Base-by-base conservation (phyloP, 306 rosid species). In the Mucuna pruriens region DNA sequence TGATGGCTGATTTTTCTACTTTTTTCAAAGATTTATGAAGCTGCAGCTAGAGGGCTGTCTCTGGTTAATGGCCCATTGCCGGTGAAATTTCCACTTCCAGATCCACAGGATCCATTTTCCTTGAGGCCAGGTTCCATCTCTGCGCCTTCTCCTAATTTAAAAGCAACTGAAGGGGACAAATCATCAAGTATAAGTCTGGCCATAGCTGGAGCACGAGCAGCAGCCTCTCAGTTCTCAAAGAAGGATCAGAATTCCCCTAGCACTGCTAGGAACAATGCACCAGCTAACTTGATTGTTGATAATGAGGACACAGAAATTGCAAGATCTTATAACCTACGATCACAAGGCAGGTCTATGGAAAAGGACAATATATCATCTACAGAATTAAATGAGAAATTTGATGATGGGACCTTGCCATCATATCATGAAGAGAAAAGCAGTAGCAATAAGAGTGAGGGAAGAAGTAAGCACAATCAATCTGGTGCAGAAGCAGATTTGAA, bases 121-220 rank as follows among this genome's bases (percentile, higher is more conserved):
- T 76, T 93, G 85, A 92, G 75, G 82, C 98, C 99, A 2, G 97
- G 97, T 26, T 82, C 90, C 57, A 76, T 92, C 66, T 64, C 86
- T 74, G 76, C 52, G 6, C 73, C 74, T 54, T 77, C 58, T 38
- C 79, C 78, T 38, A 72, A 86, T 51, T 71, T 83, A 76, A 81
- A 77, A 79, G 85, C 85, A 64, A 78, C 90, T 64, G 92, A 89
- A 85, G 86, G 84, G 66, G 93, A 79, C 42, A 85, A 62, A 84
- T 93, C 97, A 31, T 86, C 90, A 34, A 89, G 79, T 71, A 91
- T 92, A 58, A 80, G 83, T 85, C 83, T 84, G 38, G 98, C 93
- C 66, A 91, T 93, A 86, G 93, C 94, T 60, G 97, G 97, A 81
- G 98, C 99, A 48, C 90, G 82, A 63, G 96, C 86, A n/a, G 99